phyloP scores from a whole-genome alignment of 78 protist species.

The Dictyostelium brefeldianum region DNA sequence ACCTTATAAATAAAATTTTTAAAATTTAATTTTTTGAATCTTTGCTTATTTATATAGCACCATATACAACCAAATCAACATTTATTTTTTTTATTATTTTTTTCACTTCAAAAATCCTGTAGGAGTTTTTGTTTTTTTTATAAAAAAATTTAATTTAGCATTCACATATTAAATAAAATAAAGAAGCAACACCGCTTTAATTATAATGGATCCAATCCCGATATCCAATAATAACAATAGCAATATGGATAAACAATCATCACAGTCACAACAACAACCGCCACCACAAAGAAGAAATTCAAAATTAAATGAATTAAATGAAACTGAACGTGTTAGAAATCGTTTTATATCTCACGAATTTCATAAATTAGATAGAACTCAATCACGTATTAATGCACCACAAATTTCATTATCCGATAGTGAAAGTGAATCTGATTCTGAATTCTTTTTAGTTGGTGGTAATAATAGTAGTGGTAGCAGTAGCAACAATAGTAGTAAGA shows the following conservation, averaged over 20 bases:
- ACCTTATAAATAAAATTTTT: no score
- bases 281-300: neutral
- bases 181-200: neutral
- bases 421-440: slow-evolving; percentile 57
- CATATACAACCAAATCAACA: no score
- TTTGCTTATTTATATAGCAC: no score
- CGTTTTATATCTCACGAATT: slow-evolving; percentile 47
- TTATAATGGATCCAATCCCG: neutral
- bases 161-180: no score
- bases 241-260: neutral
- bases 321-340: slow-evolving; percentile 49
- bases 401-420: slow-evolving; percentile 12
- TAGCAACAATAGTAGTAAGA: neutral
- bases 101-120: neutral
- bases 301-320: slow-evolving; percentile 6
- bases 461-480: neutral
- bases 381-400: slow-evolving; percentile 62
- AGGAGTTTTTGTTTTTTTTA: neutral
- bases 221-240: neutral
- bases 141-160: no score
- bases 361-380: slow-evolving; percentile 60
- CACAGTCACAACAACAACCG: neutral
- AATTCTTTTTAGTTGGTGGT: slow-evolving; percentile 12
- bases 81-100: neutral
- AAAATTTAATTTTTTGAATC: no score